A percentile compares a stretch with the other conserved stretches of the same genome.
These are phyloP conservation scores for Psilocybe cyanescens DNA, from an alignment of 768 basidiomycete genomes.

Conservation along the genomic window DNA sequence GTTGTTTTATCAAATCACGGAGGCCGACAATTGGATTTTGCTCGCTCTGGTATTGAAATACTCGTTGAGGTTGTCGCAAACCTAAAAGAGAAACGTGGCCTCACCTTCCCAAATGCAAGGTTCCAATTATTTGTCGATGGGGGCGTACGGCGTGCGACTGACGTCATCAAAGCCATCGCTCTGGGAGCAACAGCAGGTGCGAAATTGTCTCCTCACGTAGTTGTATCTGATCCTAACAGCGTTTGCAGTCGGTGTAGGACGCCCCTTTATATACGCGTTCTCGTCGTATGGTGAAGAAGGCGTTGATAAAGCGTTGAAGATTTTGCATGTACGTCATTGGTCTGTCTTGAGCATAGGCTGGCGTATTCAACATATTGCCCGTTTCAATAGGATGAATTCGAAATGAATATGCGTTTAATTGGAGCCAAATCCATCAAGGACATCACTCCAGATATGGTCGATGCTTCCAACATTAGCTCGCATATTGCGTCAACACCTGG, in stretches of 20 bases:
- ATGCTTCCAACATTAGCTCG: slow-evolving; percentile 67
- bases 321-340: slow-evolving; percentile 6
- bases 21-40: slow-evolving; percentile 77
- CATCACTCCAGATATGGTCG: slow-evolving; percentile 88
- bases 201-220: slow-evolving; percentile 7
- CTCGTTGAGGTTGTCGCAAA: slow-evolving; percentile 82
- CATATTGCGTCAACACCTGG: slow-evolving; percentile 72
- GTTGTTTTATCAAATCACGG: slow-evolving; percentile 91
- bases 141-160: slow-evolving; percentile 87
- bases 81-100: slow-evolving; percentile 66
- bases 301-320: slow-evolving; percentile 72
- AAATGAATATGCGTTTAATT: slow-evolving; percentile 94
- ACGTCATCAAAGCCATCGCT: slow-evolving; percentile 81
- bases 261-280: slow-evolving; percentile 89
- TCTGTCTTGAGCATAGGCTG: neutral
- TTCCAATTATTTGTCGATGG: slow-evolving; percentile 93
- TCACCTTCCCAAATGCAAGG: slow-evolving; percentile 74
- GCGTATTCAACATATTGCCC: neutral
- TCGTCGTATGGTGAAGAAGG: slow-evolving; percentile 90
- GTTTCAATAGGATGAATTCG: slow-evolving; percentile 82
- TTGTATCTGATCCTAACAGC: slow-evolving; percentile 13
- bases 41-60: slow-evolving; percentile 89
- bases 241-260: slow-evolving; percentile 66
- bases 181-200: slow-evolving; percentile 66
- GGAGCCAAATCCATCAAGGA: slow-evolving; percentile 83